Base-by-base conservation (phyloP, 148 eudicot species). In the Rhododendron vialii region DNA sequence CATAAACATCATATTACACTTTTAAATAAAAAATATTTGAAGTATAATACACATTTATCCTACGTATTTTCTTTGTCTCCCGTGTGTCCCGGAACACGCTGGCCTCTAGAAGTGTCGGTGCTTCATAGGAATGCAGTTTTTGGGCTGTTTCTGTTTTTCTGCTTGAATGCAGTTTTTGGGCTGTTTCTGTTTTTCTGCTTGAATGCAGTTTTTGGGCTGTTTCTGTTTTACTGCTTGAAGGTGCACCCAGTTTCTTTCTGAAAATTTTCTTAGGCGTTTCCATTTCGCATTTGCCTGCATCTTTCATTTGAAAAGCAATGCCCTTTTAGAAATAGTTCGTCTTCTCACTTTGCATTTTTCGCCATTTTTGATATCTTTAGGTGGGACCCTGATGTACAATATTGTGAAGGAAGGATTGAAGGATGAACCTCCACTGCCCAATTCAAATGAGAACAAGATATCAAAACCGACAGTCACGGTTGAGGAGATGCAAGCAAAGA, bases 401-500 rank as follows among this genome's bases (percentile, higher is more conserved):
- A 80, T 87, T 88, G 89, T 80, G 77, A 87, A 84, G 85, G 91
- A 89, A 73, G 88, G 87, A 78, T 45, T 69, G 26, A 89, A 88
- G 89, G 87, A 87, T 75, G 80, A 71, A 65, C 65, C 87, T 71
- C 28, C 79, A 38, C 69, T 81, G 26, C 77, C 18, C 0, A 18
- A 53, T 48, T 26, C 85, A 36, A 73, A 83, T 82, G 51, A 78
- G 55, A 80, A 41, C 22, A 82, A 87, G 69, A 86, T 86, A 61
- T 75, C 85, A n/a, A 82, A 86, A 78, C 47, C 24, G 55, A 43
- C 82, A 14, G 6, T 86, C 6, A 82, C 38, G 47, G 69, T 88
- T 87, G 89, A 85, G 83, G 90, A 89, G 86, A 78, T 90, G 87
- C 90, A 81, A 79, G 90, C 91, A 71, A 86, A 53, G 51, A 85